Conservation (phyloP, 129 eudicot genomes). For the Pseudognaphalium luteoalbum region DNA sequence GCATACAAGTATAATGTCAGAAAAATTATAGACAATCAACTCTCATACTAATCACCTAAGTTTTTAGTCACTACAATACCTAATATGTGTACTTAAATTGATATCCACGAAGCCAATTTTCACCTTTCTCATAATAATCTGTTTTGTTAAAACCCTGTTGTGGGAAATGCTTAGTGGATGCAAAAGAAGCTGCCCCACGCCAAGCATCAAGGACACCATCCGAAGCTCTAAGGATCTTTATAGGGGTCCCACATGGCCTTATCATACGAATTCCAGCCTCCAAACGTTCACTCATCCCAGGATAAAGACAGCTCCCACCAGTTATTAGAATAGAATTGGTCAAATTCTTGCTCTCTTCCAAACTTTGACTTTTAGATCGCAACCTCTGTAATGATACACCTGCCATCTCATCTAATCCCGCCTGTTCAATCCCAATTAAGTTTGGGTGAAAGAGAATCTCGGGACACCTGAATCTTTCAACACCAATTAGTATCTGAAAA, state of each 20-base stretch:
- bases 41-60: neutral
- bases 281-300: constrained; percentile 83
- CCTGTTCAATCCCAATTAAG: constrained; percentile 83
- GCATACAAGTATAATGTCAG: constrained; percentile 2
- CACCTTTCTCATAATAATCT: constrained; percentile 91
- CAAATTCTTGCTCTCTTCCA: constrained; percentile 50
- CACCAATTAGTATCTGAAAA: constrained; percentile 81
- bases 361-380: constrained; percentile 36
- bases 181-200: constrained; percentile 92
- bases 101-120: constrained; percentile 81
- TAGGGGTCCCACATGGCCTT: constrained; percentile 85
- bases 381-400: constrained; percentile 65
- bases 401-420: constrained; percentile 94
- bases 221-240: constrained; percentile 53
- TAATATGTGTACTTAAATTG: constrained; percentile 65
- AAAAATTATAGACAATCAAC: neutral
- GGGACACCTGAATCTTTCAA: constrained; percentile 95
- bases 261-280: constrained; percentile 89
- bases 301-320: constrained; percentile 83
- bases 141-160: constrained; percentile 61
- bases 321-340: constrained; percentile 74
- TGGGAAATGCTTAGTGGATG: constrained; percentile 56
- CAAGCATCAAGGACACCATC: constrained; percentile 87
- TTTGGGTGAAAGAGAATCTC: constrained; percentile 85
- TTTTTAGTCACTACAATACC: constrained; percentile 1